Base-by-base conservation (phyloP, 2,329 filamentous ascomycete species). In the Calonectria hongkongensis region DNA sequence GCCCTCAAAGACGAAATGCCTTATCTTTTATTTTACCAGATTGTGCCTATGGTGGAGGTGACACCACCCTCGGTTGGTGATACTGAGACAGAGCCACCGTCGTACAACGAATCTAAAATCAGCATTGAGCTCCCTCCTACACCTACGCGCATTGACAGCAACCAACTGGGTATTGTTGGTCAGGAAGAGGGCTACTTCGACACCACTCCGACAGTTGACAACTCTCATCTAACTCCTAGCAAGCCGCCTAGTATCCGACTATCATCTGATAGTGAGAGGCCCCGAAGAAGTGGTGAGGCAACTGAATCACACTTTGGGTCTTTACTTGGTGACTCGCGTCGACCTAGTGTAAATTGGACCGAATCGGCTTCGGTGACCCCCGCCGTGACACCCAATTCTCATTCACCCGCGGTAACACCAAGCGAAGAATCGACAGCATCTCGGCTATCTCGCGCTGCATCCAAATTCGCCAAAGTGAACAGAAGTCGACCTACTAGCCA, bases 1-100 rank as follows among this genome's bases (percentile, higher is more conserved):
- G 93, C 94, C 0, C 85, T 98, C 63, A 93, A 91, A 76, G 90
- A 93, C n/a, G 96, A 98, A 82, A 97, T 95, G 82, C 96, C 97
- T 0, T 98, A 98, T 82, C 89, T 98, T 8, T 87, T 99, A 0
- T 98, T 98, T 83, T 99, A 98, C 81, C 96, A 98, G 83, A 94
- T 98, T 48, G 90, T 97, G 36, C 96, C 96, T 0, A 95, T 97
- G 79, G 91, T 95, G 36, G 94, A 96, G 69, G 89, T 93, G 9
- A 86, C 87, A 1, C 81, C 85, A 1, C 84, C 86, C 15, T 88
- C 88, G 6, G 85, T 86, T 0, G 87, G 88, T 8, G 84, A 84
- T 54, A 87, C 85, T 1, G 85, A 87, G 39, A 83, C 83, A 2
- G 87, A 88, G 41, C 91, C 91, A 3, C 91, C 91, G 1, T 90